phyloP scores from a whole-genome alignment of 345 rosid genomes.

The Stellera chamaejasme region DNA sequence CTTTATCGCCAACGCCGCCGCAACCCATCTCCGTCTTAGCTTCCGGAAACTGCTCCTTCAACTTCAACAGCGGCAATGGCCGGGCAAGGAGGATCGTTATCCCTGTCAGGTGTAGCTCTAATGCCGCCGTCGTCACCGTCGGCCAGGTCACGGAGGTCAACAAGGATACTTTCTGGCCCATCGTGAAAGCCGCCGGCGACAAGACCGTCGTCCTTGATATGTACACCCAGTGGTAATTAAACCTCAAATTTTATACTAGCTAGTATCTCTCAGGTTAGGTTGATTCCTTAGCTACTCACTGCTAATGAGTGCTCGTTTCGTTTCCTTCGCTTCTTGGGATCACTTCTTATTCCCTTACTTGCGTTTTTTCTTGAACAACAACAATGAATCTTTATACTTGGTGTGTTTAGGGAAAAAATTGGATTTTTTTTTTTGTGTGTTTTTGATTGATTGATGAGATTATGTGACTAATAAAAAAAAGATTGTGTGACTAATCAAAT shows the following conservation, averaged over 20 bases:
- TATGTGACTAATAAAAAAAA: too few relatives aligned
- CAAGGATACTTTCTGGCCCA: slow-evolving; percentile 92
- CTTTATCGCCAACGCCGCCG: slow-evolving; percentile 17
- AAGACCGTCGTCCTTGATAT: slow-evolving; percentile 86
- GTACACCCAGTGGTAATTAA: slow-evolving; percentile 82
- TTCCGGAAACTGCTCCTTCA: slow-evolving; percentile 3
- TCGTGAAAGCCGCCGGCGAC: slow-evolving; percentile 73
- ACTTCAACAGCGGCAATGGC: slow-evolving; percentile 5
- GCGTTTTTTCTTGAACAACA: too few relatives aligned
- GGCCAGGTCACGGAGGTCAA: slow-evolving; percentile 82
- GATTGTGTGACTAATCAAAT: too few relatives aligned
- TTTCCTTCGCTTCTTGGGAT: too few relatives aligned
- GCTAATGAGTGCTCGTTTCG: too few relatives aligned
- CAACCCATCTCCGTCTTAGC: slow-evolving; percentile 10
- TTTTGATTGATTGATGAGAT: too few relatives aligned
- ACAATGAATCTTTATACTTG: too few relatives aligned
- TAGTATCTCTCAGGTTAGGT: not conserved
- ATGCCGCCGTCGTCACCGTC: slow-evolving; percentile 47
- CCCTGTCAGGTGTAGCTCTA: slow-evolving; percentile 56
- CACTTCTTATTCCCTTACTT: too few relatives aligned
- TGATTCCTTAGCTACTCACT: not conserved
- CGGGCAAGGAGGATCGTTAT: slow-evolving; percentile 8
- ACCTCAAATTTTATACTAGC: not conserved
- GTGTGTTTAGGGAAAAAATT: too few relatives aligned
- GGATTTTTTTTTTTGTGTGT: too few relatives aligned